Base-by-base conservation (phyloP, 2,329 filamentous ascomycete species). In the Claviceps citrina region DNA sequence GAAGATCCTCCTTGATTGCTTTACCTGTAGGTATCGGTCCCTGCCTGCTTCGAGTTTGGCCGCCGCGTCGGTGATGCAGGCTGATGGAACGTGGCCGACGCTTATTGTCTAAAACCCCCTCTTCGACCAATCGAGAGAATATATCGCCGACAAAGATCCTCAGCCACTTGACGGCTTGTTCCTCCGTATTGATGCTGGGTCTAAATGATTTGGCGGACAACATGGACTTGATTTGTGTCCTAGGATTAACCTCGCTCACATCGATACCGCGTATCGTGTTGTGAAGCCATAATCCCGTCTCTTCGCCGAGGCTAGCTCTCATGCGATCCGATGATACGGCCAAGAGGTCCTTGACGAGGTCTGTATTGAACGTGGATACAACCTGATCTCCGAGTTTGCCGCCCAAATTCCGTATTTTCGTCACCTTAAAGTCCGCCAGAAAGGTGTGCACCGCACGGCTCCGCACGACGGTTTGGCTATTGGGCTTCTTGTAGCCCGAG, bases 221-320 rank as follows among this genome's bases (percentile, higher is more conserved):
- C 87, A 98, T 96, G 13, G 83, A 91, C 58, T 96, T 95, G 64
- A 95, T 94, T 53, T 91, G 84, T 1, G 86, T 94, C 38, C 89
- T 71, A 22, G 85, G 74, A 53, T 85, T 95, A 48, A 98, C 85
- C 58, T 95, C 87, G 51, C 81, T 91, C 37, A 68, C 66, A 57
- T 98, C 91, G 44, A 87, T 76, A 1, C 91, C 91, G 9, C 91
- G 76, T 39, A 96, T 80, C 9, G 80, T 81, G 40, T 81, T 76
- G 60, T 93, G 81, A 9, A 96, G 67, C 86, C 87, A 95, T 3
- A 70, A 67, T 1, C 84, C 89, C 0, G 82, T 91, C 33, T 93
- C 85, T 39, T 89, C 81, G 3, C 84, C 84, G 15, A 96, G 61
- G 50, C 78, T 83, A 30, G 73, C 70, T 59, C 87, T 82, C 48